Evolutionary conservation across 1,139 yeast genomes (phyloP), one percentile per base, ranked within the genome.

Genomic region (Blastobotrys aristatus): DNA sequence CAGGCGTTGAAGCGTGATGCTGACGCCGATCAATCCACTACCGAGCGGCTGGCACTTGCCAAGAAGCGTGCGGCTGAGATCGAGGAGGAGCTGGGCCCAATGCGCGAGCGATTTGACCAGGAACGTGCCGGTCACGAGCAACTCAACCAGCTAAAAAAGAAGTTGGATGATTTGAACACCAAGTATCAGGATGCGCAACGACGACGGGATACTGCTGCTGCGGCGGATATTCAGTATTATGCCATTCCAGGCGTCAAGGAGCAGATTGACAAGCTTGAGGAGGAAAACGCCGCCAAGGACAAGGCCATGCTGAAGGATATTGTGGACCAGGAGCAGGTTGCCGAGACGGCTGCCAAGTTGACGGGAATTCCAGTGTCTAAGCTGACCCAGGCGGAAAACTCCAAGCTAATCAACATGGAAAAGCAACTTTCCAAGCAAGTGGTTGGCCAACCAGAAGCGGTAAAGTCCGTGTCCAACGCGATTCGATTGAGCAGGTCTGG

Each of bases 281-380:
- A 73, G 44, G 90, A 84, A 61, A 88, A 84, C 63, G 84, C 79
- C 55, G 81, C 78, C 53, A 75, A 77, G 49, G 77, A 81, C 36
- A 82, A 82, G 49, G 71, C 82, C 17, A 72, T 92, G 75, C 77
- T 88, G 52, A 84, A 80, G 60, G 95, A 92, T 64, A 92, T 88
- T 48, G 99, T 92, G 49, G 92, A 92, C 49, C 73, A 94, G 18
- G 97, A 92, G 51, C 90, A 89, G 57, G 94, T 92, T 58, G 87
- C 97, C 27, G 97, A 92, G 68, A 92, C 97, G 27, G 97, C 97
- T 26, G 97, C 98, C 2, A 79, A 96, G 64, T 76, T 94, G 59
- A 92, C 98, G 11, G 98, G 98, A 64, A 90, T 92, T 53, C 98
- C 98, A n/a, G 97, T 92, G n/a, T 79, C 85, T 56, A 92, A 92